These are phyloP conservation scores for Physcomitrellopsis africana DNA, from an alignment of 225 moss, liverwort and hornwort species.

Conservation along the genomic window DNA sequence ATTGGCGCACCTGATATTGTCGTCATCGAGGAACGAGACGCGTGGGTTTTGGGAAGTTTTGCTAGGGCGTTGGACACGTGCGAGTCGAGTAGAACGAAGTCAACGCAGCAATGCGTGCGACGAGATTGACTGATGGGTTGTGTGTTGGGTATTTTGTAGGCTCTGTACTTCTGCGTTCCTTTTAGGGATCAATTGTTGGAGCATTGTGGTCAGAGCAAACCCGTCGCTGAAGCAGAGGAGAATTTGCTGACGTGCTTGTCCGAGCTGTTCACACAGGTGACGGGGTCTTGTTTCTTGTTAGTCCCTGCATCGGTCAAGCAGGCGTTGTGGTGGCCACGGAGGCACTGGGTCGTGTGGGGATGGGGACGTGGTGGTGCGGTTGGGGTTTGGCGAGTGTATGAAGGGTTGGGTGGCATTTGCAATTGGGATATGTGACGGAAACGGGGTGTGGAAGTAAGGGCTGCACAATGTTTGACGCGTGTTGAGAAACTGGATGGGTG, in stretches of 20 bases:
- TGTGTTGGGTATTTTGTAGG: constrained; percentile 52
- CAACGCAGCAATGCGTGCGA: too few species aligned
- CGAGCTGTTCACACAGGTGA: constrained; percentile 90
- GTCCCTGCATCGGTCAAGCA: background rate
- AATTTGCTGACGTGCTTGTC: constrained; percentile 95
- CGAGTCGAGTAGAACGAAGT: too few species aligned
- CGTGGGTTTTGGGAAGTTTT: too few species aligned
- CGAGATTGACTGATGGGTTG: too few species aligned
- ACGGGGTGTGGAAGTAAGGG: too few species aligned
- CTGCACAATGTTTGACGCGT: background rate
- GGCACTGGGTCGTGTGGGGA: background rate
- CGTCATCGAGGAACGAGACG: too few species aligned
- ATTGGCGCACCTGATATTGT: too few species aligned
- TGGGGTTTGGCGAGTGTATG: background rate
- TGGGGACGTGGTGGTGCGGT: background rate
- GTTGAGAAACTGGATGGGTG: constrained; percentile 5
- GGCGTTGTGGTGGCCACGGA: background rate
- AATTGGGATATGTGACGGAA: background rate
- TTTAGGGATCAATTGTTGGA: too few species aligned
- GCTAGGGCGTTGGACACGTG: too few species aligned
- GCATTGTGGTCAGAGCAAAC: too few species aligned
- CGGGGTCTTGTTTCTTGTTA: background rate
- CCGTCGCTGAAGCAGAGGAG: constrained; percentile 73
- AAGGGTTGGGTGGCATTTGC: background rate
- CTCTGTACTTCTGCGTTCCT: constrained; percentile 49